phyloP scores from a whole-genome alignment of 176 grass and related monocot species.

The Calamus simplicifolius region DNA sequence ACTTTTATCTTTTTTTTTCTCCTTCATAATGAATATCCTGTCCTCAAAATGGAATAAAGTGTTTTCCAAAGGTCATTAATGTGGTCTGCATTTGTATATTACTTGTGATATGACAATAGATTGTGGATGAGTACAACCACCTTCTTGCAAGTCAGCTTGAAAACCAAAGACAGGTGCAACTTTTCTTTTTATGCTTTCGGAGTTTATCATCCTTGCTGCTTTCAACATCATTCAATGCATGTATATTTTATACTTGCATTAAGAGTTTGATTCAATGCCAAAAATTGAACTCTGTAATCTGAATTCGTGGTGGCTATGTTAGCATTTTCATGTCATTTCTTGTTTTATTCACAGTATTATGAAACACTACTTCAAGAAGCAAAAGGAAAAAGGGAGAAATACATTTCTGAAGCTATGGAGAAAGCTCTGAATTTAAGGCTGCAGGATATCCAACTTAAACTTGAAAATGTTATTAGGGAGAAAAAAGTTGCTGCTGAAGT shows the following conservation, averaged over 20 bases:
- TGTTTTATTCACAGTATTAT: slow-evolving; percentile 55
- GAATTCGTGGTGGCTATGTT: too few species aligned
- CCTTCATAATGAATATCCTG: too few species aligned
- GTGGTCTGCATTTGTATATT: slow-evolving; percentile 2
- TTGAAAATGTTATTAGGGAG: slow-evolving; percentile 50
- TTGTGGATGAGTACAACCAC: slow-evolving; percentile 84
- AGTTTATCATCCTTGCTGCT: too few species aligned
- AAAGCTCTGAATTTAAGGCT: slow-evolving; percentile 55
- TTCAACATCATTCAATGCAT: too few species aligned
- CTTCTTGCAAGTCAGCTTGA: slow-evolving; percentile 79
- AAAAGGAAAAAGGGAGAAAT: slow-evolving; percentile 50
- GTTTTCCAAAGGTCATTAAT: neutral
- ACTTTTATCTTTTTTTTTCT: neutral
- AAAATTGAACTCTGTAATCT: too few species aligned
- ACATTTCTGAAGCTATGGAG: slow-evolving; percentile 56
- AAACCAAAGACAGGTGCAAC: slow-evolving; percentile 75
- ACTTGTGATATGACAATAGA: slow-evolving; percentile 31
- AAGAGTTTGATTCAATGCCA: too few species aligned
- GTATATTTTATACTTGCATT: too few species aligned
- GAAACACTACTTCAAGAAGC: slow-evolving; percentile 57
- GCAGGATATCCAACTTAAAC: slow-evolving; percentile 55
- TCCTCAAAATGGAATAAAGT: too few species aligned
- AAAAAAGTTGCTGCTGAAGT: slow-evolving; percentile 66
- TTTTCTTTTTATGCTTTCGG: slow-evolving; percentile 12
- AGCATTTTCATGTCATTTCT: neutral